phyloP scores from a whole-genome alignment of 176 grass and related monocot species.

The Tillandsia fasciculata region DNA sequence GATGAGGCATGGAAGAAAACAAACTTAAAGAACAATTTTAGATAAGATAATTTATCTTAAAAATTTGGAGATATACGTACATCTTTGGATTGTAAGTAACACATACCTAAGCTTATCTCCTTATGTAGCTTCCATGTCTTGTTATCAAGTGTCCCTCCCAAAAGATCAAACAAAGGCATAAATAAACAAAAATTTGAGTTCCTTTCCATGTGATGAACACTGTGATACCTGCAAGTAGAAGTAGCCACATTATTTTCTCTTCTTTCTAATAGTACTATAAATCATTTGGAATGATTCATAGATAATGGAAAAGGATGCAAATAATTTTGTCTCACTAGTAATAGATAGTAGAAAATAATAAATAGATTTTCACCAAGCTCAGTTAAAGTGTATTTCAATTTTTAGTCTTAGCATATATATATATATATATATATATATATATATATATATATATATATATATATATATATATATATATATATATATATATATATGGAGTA shows the following conservation, averaged over 20 bases:
- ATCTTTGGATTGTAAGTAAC: neutral
- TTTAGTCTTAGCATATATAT: too few species aligned
- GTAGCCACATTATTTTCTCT: neutral
- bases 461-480: too few species aligned
- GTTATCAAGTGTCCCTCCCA: constrained; percentile 48
- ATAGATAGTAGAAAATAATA: too few species aligned
- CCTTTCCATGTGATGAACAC: constrained; percentile 75
- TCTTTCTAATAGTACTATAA: neutral
- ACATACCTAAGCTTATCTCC: constrained; percentile 50
- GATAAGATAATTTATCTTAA: neutral
- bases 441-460: too few species aligned
- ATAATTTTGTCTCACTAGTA: too few species aligned
- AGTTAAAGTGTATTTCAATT: too few species aligned
- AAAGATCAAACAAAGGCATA: constrained; percentile 71
- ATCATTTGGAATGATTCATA: neutral
- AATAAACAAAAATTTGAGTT: constrained; percentile 83
- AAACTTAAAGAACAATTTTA: too few species aligned
- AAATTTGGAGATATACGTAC: neutral
- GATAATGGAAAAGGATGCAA: too few species aligned
- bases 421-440: too few species aligned
- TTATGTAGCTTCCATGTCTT: constrained; percentile 78
- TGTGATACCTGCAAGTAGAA: constrained; percentile 49
- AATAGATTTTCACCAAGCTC: too few species aligned
- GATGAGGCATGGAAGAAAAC: too few species aligned
- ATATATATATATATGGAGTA: too few species aligned